A percentile compares a stretch with the other conserved stretches of the same genome.
Evolutionary conservation across 2,329 filamentous ascomycete species (phyloP).

Genomic region (Trichoderma simmonsii): DNA sequence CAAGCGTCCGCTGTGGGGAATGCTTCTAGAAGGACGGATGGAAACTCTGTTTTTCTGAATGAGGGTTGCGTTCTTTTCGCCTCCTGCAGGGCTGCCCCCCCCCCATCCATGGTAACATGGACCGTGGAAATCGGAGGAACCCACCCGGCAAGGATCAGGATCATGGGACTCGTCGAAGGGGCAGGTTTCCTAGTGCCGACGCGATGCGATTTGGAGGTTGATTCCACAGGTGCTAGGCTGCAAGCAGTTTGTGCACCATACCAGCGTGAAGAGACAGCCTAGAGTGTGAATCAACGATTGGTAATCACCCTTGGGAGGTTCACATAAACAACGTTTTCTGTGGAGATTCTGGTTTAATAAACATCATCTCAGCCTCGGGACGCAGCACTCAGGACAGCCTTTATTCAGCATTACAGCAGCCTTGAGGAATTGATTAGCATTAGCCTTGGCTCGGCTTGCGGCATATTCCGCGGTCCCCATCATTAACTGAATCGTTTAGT

Average conservation of each 20-base stretch:
- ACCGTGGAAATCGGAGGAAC: neutral
- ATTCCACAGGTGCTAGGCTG: neutral
- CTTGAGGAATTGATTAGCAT: neutral
- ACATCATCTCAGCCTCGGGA: neutral
- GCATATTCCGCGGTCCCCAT: neutral
- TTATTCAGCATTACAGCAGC: neutral
- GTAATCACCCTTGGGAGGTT: neutral
- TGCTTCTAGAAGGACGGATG: slow-evolving; percentile 13
- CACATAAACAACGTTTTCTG: neutral
- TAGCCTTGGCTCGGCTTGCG: neutral
- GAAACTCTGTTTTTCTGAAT: neutral
- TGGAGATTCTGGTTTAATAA: neutral
- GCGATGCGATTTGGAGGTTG: neutral
- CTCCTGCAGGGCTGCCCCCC: neutral
- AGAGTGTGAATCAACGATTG: neutral
- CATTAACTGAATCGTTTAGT: neutral
- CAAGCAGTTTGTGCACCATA: neutral
- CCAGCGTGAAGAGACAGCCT: neutral
- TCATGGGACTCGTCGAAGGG: neutral
- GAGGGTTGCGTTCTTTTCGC: slow-evolving; percentile 4
- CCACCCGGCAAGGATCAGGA: neutral
- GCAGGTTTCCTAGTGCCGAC: neutral
- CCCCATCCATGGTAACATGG: neutral
- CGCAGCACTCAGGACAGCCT: neutral
- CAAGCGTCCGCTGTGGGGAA: slow-evolving; percentile 15